A percentile compares a stretch with the other conserved stretches of the same genome.
Evolutionary conservation across 2,329 filamentous ascomycete genomes (phyloP).

Genomic region (Colletotrichum sp.): DNA sequence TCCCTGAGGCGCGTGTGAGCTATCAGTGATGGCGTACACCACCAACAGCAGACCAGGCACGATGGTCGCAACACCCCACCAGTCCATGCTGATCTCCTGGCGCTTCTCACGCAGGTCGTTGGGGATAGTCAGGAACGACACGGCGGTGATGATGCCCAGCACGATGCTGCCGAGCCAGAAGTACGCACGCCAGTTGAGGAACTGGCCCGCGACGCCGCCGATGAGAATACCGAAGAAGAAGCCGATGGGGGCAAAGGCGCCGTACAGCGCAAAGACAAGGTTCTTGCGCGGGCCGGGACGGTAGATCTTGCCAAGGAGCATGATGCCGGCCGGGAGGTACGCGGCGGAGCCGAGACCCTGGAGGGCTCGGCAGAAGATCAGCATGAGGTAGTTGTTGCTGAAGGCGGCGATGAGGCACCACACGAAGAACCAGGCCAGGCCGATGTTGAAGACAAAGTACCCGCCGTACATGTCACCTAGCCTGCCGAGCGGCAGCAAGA

Average conservation of each 20-base stretch:
- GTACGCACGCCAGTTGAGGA: constrained; percentile 69
- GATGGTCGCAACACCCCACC: constrained; percentile 59
- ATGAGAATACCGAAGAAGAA: constrained; percentile 72
- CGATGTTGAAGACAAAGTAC: constrained; percentile 62
- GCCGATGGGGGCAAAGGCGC: constrained; percentile 60
- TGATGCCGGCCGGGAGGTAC: constrained; percentile 73
- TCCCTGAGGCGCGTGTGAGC: constrained; percentile 62
- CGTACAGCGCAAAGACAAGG: constrained; percentile 65
- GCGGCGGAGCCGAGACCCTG: constrained; percentile 78
- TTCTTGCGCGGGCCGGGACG: constrained; percentile 76
- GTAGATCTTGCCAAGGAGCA: constrained; percentile 72
- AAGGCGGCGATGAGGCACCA: constrained; percentile 77
- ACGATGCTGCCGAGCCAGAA: constrained; percentile 66
- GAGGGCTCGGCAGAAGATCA: constrained; percentile 75
- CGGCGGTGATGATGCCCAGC: constrained; percentile 50
- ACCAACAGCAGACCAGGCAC: constrained; percentile 65
- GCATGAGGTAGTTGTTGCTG: constrained; percentile 69
- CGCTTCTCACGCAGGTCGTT: constrained; percentile 29
- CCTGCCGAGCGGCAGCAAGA: constrained; percentile 69
- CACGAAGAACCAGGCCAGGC: constrained; percentile 67
- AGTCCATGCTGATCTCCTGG: constrained; percentile 58
- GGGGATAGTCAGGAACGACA: constrained; percentile 46
- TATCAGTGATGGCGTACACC: constrained; percentile 72
- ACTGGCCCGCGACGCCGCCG: constrained; percentile 66
- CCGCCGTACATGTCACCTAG: constrained; percentile 68